Evolutionary conservation across 495 filamentous ascomycete species (phyloP).

Genomic region (Neohortaea acidophila): DNA sequence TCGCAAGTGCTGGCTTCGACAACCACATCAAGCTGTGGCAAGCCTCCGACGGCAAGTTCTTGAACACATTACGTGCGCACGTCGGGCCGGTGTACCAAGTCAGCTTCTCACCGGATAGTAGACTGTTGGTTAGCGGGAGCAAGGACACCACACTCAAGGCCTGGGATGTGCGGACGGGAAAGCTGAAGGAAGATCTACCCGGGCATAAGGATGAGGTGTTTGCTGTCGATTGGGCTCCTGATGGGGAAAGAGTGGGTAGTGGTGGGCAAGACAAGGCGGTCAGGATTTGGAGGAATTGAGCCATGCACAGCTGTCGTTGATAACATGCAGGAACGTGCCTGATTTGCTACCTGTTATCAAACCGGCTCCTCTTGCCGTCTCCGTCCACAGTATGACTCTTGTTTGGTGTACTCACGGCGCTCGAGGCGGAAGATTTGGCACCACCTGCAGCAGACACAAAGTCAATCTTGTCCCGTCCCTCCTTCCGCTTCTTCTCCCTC

Average conservation of each 20-base stretch:
- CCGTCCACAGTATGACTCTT: no score
- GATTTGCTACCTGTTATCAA: no score
- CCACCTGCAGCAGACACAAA: slow-evolving; percentile 46
- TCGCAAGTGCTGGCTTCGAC: slow-evolving; percentile 82
- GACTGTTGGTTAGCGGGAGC: slow-evolving; percentile 65
- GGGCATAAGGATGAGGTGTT: slow-evolving; percentile 93
- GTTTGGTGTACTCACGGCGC: no score
- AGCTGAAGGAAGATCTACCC: slow-evolving; percentile 71
- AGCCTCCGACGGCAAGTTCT: slow-evolving; percentile 57
- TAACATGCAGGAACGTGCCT: no score
- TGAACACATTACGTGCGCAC: slow-evolving; percentile 76
- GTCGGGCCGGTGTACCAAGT: slow-evolving; percentile 87
- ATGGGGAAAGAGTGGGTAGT: slow-evolving; percentile 70
- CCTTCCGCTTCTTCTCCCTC: slow-evolving; percentile 38
- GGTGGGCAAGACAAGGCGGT: slow-evolving; percentile 90
- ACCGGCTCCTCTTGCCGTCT: no score
- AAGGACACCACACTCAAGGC: slow-evolving; percentile 94
- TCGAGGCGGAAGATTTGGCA: no score
- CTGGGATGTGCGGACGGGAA: slow-evolving; percentile 77
- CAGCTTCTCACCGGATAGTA: slow-evolving; percentile 76
- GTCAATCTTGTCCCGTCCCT: slow-evolving; percentile 51
- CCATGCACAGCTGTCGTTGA: no score
- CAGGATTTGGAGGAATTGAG: slow-evolving; percentile 63
- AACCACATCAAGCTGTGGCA: slow-evolving; percentile 86
- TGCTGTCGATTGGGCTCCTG: slow-evolving; percentile 81